Base-by-base conservation (phyloP, 257 asterid genomes). In the Nicotiana tomentosiformis region DNA sequence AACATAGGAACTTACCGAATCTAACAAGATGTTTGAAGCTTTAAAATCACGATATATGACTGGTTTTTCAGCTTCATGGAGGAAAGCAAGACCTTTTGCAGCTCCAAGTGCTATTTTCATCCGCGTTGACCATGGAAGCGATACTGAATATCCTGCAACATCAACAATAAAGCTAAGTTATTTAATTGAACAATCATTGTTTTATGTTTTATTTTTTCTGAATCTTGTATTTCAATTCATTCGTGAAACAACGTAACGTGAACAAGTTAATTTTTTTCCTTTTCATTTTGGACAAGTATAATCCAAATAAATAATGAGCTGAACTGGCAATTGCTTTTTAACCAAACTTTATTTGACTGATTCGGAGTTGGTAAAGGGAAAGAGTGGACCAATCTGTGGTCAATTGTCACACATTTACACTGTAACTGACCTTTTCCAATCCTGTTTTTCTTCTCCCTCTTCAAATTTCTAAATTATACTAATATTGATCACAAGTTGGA, bases 21-120 rank as follows among this genome's bases (percentile, higher is more conserved):
- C 82, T 69, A 84, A 62, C 82, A 84, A 84, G 6, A 84, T 84
- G 35, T 84, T 84, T 26, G 86, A 84, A 70, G 86, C 77, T 16
- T 84, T 84, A 39, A 80, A 84, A 80, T 84, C 86, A 30, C 86
- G 78, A 60, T 69, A 84, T 60, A 84, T 84, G 26, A 84, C 77
- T 0, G 86, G 78, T 9, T 84, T 84, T 32, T 70, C 60, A 26
- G 84, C 84, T 58, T 76, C 84, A 18, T 84, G 86, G 33, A 84
- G 86, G 62, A 84, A 84, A 18, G 81, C 81, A 2, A 84, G 77
- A 16, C 86, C 86, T 74, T 80, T 84, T 32, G 86, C 86, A 43
- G 86, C 86, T n/a, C 86, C 86, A 65, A 70, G 8, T 10, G 86
- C 82, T 43, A 84, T 84, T 76, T 84, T 80, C 82, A 84, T 69